Base-by-base conservation (phyloP, 176 grass and related monocot genomes). In the Rhipidocladum racemiflorum region DNA sequence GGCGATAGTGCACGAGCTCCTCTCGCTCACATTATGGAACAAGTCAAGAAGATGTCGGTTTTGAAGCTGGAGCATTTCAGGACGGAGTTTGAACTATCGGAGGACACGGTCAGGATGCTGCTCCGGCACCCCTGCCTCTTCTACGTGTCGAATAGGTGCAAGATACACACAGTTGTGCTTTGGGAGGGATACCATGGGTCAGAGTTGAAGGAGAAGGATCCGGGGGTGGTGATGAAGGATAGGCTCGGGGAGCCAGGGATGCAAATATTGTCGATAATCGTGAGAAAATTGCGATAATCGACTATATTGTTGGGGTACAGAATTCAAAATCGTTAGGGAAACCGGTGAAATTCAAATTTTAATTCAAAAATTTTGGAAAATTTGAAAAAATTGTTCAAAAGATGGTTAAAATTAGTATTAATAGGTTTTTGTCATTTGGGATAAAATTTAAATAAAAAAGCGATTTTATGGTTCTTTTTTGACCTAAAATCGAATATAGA, bases 61-160 rank as follows among this genome's bases (percentile, higher is more conserved):
- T 21, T 86, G 69, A 97, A 97, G 88, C 75, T 97, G 85, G 90
- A 93, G 78, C 95, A 94, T 59, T 97, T 97, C 82, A 93, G 88
- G 72, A 86, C 88, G 88, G 89, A 92, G 43, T 94, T 94, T 30
- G 86, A 88, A 23, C 74, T 97, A 20, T 90, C 88, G 4, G 88
- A 89, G 80, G 83, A 88, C 83, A 91, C 81, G 0, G 87, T 81
- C 1, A 51, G 81, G 74, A 81, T 94, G 79, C 80, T 97, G 57
- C 90, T 91, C 54, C 84, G 65, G 64, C 74, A 94, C 57, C 88
- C 94, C 1, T 92, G 92, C 77, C 91, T 97, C 40, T 97, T 97
- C 80, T 97, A 97, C 14, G 29, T 97, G 30, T 97, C 94, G 0
- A 97, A 97, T 59, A 81, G 90, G 54, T 97, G 94, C 64, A 97